Conservation (phyloP, 108 stramenopile genomes). For the Cylindrotheca closterium region DNA sequence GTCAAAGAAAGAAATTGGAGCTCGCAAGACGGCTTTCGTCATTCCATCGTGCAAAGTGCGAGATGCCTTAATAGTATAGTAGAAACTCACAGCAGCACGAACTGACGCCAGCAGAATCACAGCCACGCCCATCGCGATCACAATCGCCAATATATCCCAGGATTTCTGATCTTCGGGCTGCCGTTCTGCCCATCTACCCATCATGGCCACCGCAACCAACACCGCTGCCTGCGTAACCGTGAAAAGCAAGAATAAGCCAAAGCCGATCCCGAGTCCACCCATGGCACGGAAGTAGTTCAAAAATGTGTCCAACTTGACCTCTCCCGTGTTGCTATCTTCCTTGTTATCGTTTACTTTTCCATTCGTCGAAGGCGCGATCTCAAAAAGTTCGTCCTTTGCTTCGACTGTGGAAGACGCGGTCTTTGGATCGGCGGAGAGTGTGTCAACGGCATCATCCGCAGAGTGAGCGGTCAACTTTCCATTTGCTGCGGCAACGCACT, state of each 20-base stretch:
- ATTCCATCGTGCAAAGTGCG: slow-evolving; percentile 69
- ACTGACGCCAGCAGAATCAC: slow-evolving; percentile 39
- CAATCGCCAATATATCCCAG: slow-evolving; percentile 31
- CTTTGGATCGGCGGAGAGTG: slow-evolving; percentile 5
- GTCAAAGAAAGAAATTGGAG: slow-evolving; percentile 83
- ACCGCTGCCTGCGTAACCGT: slow-evolving; percentile 50
- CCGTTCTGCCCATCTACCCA: slow-evolving; percentile 60
- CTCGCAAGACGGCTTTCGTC: slow-evolving; percentile 66
- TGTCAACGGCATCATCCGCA: slow-evolving; percentile 27
- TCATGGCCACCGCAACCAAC: slow-evolving; percentile 45
- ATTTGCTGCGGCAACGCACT: slow-evolving; percentile 58
- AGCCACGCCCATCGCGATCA: slow-evolving; percentile 43
- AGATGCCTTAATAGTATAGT: slow-evolving; percentile 54
- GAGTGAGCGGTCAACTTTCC: slow-evolving; percentile 43
- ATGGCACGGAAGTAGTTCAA: slow-evolving; percentile 63
- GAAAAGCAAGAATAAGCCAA: slow-evolving; percentile 50
- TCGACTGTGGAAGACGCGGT: not conserved
- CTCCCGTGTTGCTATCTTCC: slow-evolving; percentile 58
- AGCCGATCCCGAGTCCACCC: slow-evolving; percentile 46
- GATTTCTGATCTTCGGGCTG: slow-evolving; percentile 37
- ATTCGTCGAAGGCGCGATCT: slow-evolving; percentile 1
- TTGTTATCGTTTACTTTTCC: slow-evolving; percentile 4
- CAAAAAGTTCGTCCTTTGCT: slow-evolving; percentile 12
- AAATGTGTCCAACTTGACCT: slow-evolving; percentile 68
- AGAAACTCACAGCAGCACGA: slow-evolving; percentile 49